Conservation (phyloP, 495 filamentous ascomycete species). For the Bacidia rubella region DNA sequence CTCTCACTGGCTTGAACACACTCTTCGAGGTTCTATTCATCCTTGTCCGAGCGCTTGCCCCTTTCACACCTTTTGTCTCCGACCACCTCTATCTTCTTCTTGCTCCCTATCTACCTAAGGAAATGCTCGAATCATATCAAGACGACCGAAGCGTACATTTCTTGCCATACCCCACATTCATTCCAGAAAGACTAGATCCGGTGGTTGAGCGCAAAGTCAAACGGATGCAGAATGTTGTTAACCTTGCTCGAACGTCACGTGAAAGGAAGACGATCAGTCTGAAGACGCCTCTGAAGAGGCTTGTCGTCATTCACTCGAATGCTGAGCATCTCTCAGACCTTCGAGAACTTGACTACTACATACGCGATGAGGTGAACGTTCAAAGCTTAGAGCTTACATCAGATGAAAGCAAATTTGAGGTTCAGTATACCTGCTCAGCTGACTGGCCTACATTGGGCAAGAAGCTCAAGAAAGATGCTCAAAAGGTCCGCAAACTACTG, state of each 20-base stretch:
- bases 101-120: slow-evolving; percentile 62
- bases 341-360: slow-evolving; percentile 67
- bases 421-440: slow-evolving; percentile 75
- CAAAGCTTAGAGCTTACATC: slow-evolving; percentile 69
- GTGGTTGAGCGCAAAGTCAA: slow-evolving; percentile 74
- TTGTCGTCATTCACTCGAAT: slow-evolving; percentile 81
- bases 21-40: slow-evolving; percentile 96
- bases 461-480: slow-evolving; percentile 88
- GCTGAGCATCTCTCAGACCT: slow-evolving; percentile 75
- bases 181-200: slow-evolving; percentile 74
- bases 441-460: slow-evolving; percentile 93
- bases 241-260: slow-evolving; percentile 70
- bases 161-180: slow-evolving; percentile 74
- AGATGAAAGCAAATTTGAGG: slow-evolving; percentile 81
- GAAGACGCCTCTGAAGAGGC: slow-evolving; percentile 79
- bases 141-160: slow-evolving; percentile 87
- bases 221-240: slow-evolving; percentile 92
- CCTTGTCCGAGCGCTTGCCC: slow-evolving; percentile 71
- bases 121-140: slow-evolving; percentile 35
- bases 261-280: slow-evolving; percentile 75
- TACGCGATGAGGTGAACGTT: slow-evolving; percentile 84
- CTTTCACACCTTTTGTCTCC: slow-evolving; percentile 91
- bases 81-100: slow-evolving; percentile 86
- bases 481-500: slow-evolving; percentile 80
- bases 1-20: slow-evolving; percentile 80